These are phyloP conservation scores for Gynochthodes officinalis DNA, from an alignment of 257 asterid genomes.

Conservation along the genomic window DNA sequence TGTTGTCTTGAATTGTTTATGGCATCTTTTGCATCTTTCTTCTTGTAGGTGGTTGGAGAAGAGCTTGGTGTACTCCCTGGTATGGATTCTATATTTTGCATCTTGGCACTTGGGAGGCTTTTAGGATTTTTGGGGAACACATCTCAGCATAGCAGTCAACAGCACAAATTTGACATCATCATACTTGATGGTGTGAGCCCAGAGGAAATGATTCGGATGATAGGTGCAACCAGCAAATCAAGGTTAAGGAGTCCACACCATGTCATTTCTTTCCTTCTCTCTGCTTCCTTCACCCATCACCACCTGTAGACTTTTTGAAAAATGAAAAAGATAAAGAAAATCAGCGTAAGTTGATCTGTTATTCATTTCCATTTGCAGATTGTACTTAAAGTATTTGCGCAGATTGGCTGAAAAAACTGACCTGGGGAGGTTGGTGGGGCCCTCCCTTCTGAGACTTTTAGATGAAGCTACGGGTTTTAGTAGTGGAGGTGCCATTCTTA, in stretches of 20 bases:
- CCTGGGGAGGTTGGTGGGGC: conserved; percentile 80
- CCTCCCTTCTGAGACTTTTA: conserved; percentile 76
- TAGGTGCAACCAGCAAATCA: conserved; percentile 79
- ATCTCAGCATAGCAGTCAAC: conserved; percentile 32
- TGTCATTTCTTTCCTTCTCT: background rate
- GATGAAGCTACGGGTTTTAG: conserved; percentile 69
- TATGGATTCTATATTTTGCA: conserved; percentile 91
- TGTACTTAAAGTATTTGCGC: conserved; percentile 76
- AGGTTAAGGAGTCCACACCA: conserved; percentile 39
- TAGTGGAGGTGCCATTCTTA: conserved; percentile 43
- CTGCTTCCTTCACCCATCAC: background rate
- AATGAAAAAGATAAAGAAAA: background rate
- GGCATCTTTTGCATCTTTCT: conserved; percentile 20
- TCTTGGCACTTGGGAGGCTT: conserved; percentile 64
- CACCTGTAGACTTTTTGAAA: background rate
- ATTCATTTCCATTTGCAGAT: conserved; percentile 39
- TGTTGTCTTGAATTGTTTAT: background rate
- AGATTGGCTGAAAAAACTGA: conserved; percentile 87
- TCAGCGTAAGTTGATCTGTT: conserved; percentile 3
- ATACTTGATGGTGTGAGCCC: conserved; percentile 81
- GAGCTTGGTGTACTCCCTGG: conserved; percentile 99
- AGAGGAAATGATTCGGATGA: conserved; percentile 83
- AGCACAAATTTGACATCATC: conserved; percentile 53
- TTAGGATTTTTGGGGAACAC: conserved; percentile 44
- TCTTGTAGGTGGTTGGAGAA: conserved; percentile 76